Conservation (phyloP, 768 basidiomycete species). For the Asterophora lycoperdoides region DNA sequence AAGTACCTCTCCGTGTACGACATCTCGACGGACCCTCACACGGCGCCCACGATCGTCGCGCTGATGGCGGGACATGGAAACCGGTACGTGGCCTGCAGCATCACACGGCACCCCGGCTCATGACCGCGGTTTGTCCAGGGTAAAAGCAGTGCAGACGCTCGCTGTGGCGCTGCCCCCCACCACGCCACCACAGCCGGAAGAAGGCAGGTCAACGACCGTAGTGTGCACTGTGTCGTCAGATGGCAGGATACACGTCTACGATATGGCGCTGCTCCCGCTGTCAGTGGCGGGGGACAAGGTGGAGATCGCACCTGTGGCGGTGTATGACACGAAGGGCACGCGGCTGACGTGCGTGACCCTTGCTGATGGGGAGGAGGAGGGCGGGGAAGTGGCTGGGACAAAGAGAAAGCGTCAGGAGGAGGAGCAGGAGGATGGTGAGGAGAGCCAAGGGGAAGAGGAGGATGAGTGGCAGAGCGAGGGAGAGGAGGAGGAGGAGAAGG, state of each 20-base stretch:
- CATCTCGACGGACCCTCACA: conserved; percentile 41
- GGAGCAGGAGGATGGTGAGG: neutral
- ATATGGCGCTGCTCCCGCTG: conserved; percentile 50
- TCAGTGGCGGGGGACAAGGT: conserved; percentile 18
- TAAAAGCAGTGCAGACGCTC: conserved; percentile 76
- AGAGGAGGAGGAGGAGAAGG: conserved; percentile 18
- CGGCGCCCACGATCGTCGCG: conserved; percentile 57
- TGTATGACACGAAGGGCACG: conserved; percentile 22
- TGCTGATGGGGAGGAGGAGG: conserved; percentile 28
- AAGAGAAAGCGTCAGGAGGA: conserved; percentile 22
- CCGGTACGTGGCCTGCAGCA: conserved; percentile 49
- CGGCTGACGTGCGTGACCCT: conserved; percentile 26
- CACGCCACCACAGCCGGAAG: too few species aligned
- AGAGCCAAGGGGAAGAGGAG: neutral
- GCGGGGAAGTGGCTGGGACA: conserved; percentile 6
- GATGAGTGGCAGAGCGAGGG: neutral
- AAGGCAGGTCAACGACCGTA: conserved; percentile 48
- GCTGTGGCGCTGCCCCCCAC: conserved; percentile 50
- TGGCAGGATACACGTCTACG: conserved; percentile 76
- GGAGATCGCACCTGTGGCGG: conserved; percentile 18
- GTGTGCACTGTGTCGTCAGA: conserved; percentile 85
- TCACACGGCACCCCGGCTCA: neutral
- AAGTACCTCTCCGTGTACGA: conserved; percentile 81
- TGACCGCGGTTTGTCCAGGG: conserved; percentile 39
- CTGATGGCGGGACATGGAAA: conserved; percentile 79